Percentiles rank a stretch among this genome's conserved stretches.
Evolutionary conservation across 2,329 filamentous ascomycete species (phyloP).

Genomic region (Cadophora malorum): DNA sequence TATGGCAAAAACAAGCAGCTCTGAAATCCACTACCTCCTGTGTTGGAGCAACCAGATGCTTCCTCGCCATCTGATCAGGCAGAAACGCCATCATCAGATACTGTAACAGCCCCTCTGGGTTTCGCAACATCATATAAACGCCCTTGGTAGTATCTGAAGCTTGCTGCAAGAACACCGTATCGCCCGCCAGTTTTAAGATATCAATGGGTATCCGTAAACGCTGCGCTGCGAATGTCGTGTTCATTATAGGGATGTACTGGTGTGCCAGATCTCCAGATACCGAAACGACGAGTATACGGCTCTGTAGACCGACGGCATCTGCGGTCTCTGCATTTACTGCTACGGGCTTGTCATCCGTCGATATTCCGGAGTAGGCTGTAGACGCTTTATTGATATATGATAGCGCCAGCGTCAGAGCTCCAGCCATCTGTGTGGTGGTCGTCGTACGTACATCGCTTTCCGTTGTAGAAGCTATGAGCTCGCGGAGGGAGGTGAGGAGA

Average conservation of each 20-base stretch:
- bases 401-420: conserved; percentile 87
- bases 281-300: conserved; percentile 87
- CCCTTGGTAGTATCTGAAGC: conserved; percentile 77
- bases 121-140: conserved; percentile 67
- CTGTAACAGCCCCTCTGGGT: conserved; percentile 78
- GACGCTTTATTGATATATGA: conserved; percentile 82
- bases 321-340: conserved; percentile 31
- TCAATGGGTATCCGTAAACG: conserved; percentile 89
- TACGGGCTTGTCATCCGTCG: conserved; percentile 42
- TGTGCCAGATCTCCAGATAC: conserved; percentile 85
- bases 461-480: conserved; percentile 75
- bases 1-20: conserved; percentile 97
- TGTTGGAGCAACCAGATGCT: conserved; percentile 77
- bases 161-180: conserved; percentile 93
- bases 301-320: conserved; percentile 62
- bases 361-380: conserved; percentile 47
- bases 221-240: conserved; percentile 94
- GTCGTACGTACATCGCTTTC: conserved; percentile 66
- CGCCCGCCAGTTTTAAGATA: conserved; percentile 83
- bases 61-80: conserved; percentile 70
- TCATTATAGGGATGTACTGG: conserved; percentile 98
- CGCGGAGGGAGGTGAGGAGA: conserved; percentile 74
- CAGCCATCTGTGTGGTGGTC: conserved; percentile 86
- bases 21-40: conserved; percentile 92
- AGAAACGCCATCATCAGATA: conserved; percentile 95